Evolutionary conservation across 1,284 basidiomycete genomes (phyloP).

Genomic region (Afroboletus lepidellus): DNA sequence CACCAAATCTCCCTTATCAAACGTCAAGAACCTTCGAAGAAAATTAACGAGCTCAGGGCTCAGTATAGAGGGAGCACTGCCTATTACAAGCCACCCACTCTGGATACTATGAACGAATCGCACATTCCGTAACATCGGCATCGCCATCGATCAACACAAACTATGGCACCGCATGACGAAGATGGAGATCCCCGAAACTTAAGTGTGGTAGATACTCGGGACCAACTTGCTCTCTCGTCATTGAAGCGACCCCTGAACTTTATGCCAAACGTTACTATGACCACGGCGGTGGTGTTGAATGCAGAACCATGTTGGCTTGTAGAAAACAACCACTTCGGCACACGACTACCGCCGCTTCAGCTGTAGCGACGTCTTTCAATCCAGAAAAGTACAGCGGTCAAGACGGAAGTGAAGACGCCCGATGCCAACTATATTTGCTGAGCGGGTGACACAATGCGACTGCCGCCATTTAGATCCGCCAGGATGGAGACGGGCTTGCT

Average conservation of each 20-base stretch:
- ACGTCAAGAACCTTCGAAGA: too few relatives aligned
- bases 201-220: background rate
- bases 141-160: slow-evolving; percentile 62
- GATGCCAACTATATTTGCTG: too few relatives aligned
- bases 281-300: slow-evolving; percentile 67
- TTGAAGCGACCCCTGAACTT: too few relatives aligned
- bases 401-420: slow-evolving; percentile 1
- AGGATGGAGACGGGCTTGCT: too few relatives aligned
- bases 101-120: slow-evolving; percentile 73
- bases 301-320: slow-evolving; percentile 64
- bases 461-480: too few relatives aligned
- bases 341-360: slow-evolving; percentile 45
- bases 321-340: slow-evolving; percentile 68
- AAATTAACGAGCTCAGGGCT: slow-evolving; percentile 60
- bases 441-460: too few relatives aligned
- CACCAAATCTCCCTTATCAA: too few relatives aligned
- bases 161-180: too few relatives aligned
- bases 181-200: too few relatives aligned
- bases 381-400: slow-evolving; percentile 16
- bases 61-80: slow-evolving; percentile 53
- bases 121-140: slow-evolving; percentile 66
- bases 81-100: slow-evolving; percentile 63
- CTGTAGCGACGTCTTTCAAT: slow-evolving; percentile 43
- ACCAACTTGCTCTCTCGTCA: too few relatives aligned
- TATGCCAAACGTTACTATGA: slow-evolving; percentile 29